Evolutionary conservation across 148 eudicot genomes (phyloP).

Genomic region (Silene conica): DNA sequence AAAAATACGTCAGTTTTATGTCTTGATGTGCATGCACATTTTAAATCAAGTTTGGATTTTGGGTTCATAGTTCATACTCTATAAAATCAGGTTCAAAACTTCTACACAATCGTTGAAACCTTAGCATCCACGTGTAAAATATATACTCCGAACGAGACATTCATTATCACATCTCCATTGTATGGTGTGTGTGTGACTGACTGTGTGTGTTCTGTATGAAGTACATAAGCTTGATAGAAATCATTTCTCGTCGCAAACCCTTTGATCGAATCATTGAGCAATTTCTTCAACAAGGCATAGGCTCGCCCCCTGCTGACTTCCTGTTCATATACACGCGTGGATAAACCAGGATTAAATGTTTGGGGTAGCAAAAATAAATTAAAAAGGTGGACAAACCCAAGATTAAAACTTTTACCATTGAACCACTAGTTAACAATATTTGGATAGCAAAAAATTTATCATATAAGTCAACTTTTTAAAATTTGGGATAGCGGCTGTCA

Average conservation of each 20-base stretch:
- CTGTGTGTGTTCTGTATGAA: not conserved
- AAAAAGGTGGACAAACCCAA: too few species aligned
- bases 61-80: not conserved
- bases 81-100: not conserved
- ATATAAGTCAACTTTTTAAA: too few species aligned
- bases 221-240: not conserved
- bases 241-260: not conserved
- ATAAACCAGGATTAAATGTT: too few species aligned
- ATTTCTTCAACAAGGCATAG: not conserved
- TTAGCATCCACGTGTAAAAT: not conserved
- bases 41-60: too few species aligned
- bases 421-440: too few species aligned
- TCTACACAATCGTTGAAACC: too few species aligned
- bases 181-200: not conserved
- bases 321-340: not conserved
- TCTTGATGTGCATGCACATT: too few species aligned
- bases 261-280: not conserved
- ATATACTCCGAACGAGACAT: not conserved
- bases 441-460: too few species aligned
- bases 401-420: too few species aligned
- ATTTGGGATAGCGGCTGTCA: too few species aligned
- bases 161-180: not conserved
- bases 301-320: not conserved
- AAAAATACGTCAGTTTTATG: too few species aligned
- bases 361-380: too few species aligned